Evolutionary conservation across 2,329 filamentous ascomycete species (phyloP).

Genomic region (Ilyonectria sp.): DNA sequence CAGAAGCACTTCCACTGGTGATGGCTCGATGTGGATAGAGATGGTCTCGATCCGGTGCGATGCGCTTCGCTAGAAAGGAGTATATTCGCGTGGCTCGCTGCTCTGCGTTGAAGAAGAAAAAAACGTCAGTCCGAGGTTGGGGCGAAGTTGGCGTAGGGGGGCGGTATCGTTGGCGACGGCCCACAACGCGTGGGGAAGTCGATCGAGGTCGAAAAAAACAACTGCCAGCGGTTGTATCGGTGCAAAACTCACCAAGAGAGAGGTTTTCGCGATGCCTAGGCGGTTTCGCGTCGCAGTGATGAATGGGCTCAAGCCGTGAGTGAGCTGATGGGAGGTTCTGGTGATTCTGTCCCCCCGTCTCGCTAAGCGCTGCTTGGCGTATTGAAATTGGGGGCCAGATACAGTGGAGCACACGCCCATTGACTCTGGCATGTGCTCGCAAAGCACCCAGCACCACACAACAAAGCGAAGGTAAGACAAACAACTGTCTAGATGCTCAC

Average conservation of each 20-base stretch:
- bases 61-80: conserved; percentile 15
- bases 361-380: conserved; percentile 55
- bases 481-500: conserved; percentile 18
- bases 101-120: conserved; percentile 23
- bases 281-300: conserved; percentile 43
- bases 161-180: conserved; percentile 20
- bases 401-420: conserved; percentile 52
- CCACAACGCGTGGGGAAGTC: conserved; percentile 15
- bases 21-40: conserved; percentile 17
- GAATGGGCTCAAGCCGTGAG: conserved; percentile 44
- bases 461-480: conserved; percentile 26
- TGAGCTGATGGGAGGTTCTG: conserved; percentile 51
- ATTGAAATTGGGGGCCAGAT: conserved; percentile 48
- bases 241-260: conserved; percentile 45
- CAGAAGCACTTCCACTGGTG: conserved; percentile 18
- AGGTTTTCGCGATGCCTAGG: conserved; percentile 46
- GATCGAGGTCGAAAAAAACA: conserved; percentile 15
- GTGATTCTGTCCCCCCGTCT: conserved; percentile 45
- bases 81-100: conserved; percentile 27
- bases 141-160: conserved; percentile 15
- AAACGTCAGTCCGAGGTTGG: conserved; percentile 30
- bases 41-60: conserved; percentile 26
- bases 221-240: not conserved
- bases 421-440: conserved; percentile 50
- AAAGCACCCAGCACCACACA: conserved; percentile 42